Conservation (phyloP, 352 stramenopile species). For the Globisporangium abappressorium region DNA sequence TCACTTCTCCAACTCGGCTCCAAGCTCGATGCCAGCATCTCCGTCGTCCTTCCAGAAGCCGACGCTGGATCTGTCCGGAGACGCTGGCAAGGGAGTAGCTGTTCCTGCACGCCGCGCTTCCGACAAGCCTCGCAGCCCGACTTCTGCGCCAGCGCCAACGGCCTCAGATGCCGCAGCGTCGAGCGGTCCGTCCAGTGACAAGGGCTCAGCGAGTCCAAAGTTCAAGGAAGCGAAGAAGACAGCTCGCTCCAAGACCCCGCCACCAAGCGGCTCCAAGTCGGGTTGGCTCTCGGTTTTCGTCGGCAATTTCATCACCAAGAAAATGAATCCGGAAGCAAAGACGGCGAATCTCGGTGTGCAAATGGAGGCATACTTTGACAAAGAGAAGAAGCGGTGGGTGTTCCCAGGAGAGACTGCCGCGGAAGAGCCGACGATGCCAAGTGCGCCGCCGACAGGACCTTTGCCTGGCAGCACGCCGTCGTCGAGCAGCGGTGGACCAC, state of each 20-base stretch:
- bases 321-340: constrained; percentile 85
- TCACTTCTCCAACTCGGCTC: constrained; percentile 19
- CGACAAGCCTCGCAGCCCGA: constrained; percentile 15
- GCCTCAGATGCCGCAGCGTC: not conserved
- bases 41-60: constrained; percentile 36
- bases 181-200: constrained; percentile 64
- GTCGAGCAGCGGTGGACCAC: constrained; percentile 26
- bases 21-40: constrained; percentile 19
- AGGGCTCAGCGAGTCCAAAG: constrained; percentile 66
- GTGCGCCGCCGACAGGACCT: constrained; percentile 65
- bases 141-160: not conserved
- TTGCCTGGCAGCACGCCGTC: constrained; percentile 49
- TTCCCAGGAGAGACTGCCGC: constrained; percentile 75
- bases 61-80: constrained; percentile 40
- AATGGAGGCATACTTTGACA: constrained; percentile 80
- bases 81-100: constrained; percentile 26
- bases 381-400: constrained; percentile 85
- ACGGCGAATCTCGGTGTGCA: constrained; percentile 73
- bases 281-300: constrained; percentile 58
- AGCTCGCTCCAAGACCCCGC: constrained; percentile 74
- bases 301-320: constrained; percentile 51
- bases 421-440: constrained; percentile 62
- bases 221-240: constrained; percentile 61
- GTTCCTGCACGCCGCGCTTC: constrained; percentile 13
- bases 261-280: constrained; percentile 60